Percentiles rank a stretch among this genome's conserved stretches.
Conservation (phyloP, 2,329 filamentous ascomycete species). For the Scytalidium lignicola region DNA sequence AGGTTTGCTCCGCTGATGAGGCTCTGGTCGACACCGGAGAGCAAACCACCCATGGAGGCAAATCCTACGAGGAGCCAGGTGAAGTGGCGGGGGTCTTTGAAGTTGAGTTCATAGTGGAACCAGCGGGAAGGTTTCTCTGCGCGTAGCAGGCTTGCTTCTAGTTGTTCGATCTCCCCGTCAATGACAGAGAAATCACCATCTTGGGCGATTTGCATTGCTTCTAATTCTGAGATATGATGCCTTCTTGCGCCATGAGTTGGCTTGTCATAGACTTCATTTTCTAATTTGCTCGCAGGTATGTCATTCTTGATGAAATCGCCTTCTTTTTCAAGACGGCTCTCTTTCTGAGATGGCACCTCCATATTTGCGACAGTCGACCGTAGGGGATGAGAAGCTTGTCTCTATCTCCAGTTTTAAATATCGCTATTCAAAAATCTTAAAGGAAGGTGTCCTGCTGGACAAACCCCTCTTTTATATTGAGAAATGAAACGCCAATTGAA, state of each 20-base stretch:
- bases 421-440: too few relatives aligned
- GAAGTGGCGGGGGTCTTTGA: constrained; percentile 59
- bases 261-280: background rate
- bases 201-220: constrained; percentile 25
- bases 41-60: constrained; percentile 69
- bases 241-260: background rate
- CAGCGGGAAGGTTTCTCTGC: constrained; percentile 19
- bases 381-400: too few relatives aligned
- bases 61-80: constrained; percentile 49
- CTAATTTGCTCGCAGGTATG: background rate
- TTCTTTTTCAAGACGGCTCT: background rate
- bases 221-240: constrained; percentile 21
- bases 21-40: constrained; percentile 68
- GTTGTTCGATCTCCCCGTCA: constrained; percentile 28
- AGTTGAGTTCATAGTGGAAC: constrained; percentile 46
- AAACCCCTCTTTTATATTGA: too few relatives aligned
- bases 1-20: constrained; percentile 68
- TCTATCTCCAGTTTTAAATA: too few relatives aligned
- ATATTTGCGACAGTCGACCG: background rate
- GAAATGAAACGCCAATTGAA: too few relatives aligned
- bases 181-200: constrained; percentile 24
- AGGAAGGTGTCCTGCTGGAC: too few relatives aligned
- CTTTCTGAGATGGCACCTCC: background rate
- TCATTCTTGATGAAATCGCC: background rate
- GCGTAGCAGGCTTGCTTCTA: constrained; percentile 25